Evolutionary conservation across 129 eudicot species (phyloP).

Genomic region (Smallanthus sonchifolius): DNA sequence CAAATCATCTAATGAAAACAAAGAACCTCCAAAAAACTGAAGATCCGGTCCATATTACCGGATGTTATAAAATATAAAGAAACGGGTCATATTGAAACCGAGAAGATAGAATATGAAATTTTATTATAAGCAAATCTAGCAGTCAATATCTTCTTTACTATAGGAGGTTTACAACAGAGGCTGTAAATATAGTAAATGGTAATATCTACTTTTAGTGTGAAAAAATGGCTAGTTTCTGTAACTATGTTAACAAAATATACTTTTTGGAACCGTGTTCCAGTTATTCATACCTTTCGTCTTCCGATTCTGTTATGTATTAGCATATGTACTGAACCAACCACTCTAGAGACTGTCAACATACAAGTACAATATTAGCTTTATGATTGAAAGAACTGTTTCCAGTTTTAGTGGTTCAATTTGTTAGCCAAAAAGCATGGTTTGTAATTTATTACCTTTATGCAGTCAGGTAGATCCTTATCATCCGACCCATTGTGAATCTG

Average conservation of each 20-base stretch:
- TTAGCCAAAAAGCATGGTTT: too few species aligned
- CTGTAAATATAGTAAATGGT: slow-evolving; percentile 1
- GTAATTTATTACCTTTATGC: slow-evolving; percentile 84
- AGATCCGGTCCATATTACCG: slow-evolving; percentile 8
- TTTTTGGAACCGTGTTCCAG: slow-evolving; percentile 26
- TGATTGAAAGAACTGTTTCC: not conserved
- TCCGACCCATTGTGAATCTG: slow-evolving; percentile 62
- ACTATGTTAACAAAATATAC: slow-evolving; percentile 17
- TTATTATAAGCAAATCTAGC: slow-evolving; percentile 6
- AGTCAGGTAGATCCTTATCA: slow-evolving; percentile 63
- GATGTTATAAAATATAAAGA: slow-evolving; percentile 9
- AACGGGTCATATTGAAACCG: not conserved
- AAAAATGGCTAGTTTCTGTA: slow-evolving; percentile 10
- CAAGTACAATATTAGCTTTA: slow-evolving; percentile 1
- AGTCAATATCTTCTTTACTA: slow-evolving; percentile 23
- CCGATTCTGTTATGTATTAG: slow-evolving; percentile 22
- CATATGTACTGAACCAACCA: slow-evolving; percentile 58
- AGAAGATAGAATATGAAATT: slow-evolving; percentile 6
- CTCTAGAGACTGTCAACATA: slow-evolving; percentile 63
- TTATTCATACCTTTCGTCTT: slow-evolving; percentile 26
- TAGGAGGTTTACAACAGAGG: slow-evolving; percentile 16
- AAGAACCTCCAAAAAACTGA: slow-evolving; percentile 17
- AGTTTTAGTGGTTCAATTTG: too few species aligned
- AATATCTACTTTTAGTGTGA: slow-evolving; percentile 20
- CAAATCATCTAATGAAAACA: slow-evolving; percentile 17